Base-by-base conservation (phyloP, 257 asterid species). In the Schizonepeta tenuifolia region DNA sequence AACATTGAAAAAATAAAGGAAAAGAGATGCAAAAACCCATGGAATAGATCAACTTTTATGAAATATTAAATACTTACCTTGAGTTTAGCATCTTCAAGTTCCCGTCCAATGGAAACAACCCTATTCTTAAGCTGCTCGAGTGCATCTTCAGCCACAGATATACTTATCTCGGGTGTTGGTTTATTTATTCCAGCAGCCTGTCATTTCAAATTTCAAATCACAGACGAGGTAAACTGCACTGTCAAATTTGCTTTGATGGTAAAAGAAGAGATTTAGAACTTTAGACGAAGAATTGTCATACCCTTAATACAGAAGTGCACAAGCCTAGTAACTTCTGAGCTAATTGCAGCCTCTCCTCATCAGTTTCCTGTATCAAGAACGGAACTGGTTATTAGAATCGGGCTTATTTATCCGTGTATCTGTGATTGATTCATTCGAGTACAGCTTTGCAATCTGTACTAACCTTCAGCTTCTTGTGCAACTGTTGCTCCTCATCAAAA, bases 151-250 rank as follows among this genome's bases (percentile, higher is more conserved):
- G 98, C 99, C 63, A 78, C 87, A 5, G 86, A 43, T 35, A 74
- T 78, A 77, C 62, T 88, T 60, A 87, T 77, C 73, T 92, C 96
- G 31, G 89, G 75, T 40, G 86, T 64, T 60, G 90, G 83, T 75
- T 77, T 82, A 71, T 82, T 81, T 78, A 91, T 80, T 75, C 99
- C 99, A 41, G 97, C 99, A 56, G 96, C 96, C 97, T 94, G 83
- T 63, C 21, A 35, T 63, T 58, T 60, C 40, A 66, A 67, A 62
- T 33, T 56, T n/a, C n/a, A n/a, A n/a, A n/a, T 65, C 9, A 78
- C 73, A 69, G 9, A 58, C 9, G 0, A 59, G 20, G 31, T 44
- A 78, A 59, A 67, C 24, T 3, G 9, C 26, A 10, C 2, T 50
- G 60, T 13, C 12, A 35, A 3, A 40, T 66, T 38, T 57, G 49